phyloP scores from a whole-genome alignment of 768 basidiomycete species.

The Boletus rubropictus region DNA sequence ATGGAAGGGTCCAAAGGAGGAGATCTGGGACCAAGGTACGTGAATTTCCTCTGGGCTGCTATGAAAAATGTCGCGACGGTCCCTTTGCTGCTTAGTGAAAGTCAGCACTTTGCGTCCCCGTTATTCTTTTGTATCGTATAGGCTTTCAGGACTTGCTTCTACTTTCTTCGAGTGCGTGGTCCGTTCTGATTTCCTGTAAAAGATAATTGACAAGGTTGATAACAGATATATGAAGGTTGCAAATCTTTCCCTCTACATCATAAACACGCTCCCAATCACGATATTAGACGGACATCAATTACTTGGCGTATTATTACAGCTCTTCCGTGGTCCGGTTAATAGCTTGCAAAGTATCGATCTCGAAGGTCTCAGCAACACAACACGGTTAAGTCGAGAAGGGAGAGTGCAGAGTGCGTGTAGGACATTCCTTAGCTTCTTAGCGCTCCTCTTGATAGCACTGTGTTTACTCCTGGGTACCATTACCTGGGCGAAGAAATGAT shows the following conservation, averaged over 20 bases:
- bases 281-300: slow-evolving; percentile 67
- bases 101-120: slow-evolving; percentile 45
- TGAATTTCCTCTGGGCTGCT: not conserved
- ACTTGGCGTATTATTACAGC: slow-evolving; percentile 33
- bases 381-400: slow-evolving; percentile 3
- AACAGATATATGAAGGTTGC: slow-evolving; percentile 57
- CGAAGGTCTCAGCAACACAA: slow-evolving; percentile 12
- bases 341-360: slow-evolving; percentile 14
- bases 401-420: slow-evolving; percentile 13
- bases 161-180: slow-evolving; percentile 54
- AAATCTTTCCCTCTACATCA: slow-evolving; percentile 72
- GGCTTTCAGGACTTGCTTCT: slow-evolving; percentile 22
- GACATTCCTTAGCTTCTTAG: slow-evolving; percentile 16
- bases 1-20: slow-evolving; percentile 66
- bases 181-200: not conserved
- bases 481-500: slow-evolving; percentile 18
- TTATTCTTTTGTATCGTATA: slow-evolving; percentile 11
- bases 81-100: slow-evolving; percentile 37
- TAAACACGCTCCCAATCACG: slow-evolving; percentile 76
- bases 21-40: slow-evolving; percentile 64
- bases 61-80: not conserved
- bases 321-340: slow-evolving; percentile 7
- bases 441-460: slow-evolving; percentile 17
- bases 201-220: not conserved
- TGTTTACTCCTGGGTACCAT: slow-evolving; percentile 20